A percentile compares a stretch with the other conserved stretches of the same genome.
Conservation (phyloP, 2,329 filamentous ascomycete genomes). For the Sphaceloma murrayae region DNA sequence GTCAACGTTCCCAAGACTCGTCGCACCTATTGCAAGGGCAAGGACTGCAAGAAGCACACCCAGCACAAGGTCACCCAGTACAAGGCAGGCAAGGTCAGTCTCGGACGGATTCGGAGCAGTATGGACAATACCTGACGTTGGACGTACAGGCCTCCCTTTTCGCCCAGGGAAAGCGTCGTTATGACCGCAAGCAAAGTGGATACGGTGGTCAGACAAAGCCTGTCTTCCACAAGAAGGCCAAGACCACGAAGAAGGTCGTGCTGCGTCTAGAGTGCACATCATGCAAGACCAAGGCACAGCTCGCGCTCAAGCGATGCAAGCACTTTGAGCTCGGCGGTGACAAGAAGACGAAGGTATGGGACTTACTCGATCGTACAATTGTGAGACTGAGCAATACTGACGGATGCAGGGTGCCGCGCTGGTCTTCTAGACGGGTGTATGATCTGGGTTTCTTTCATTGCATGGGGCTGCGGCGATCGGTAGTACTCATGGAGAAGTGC, state of each 20-base stretch:
- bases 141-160: constrained; percentile 89
- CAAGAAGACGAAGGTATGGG: constrained; percentile 99
- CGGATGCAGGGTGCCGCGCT: constrained; percentile 99
- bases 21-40: constrained; percentile 96
- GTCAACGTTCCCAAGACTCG: constrained; percentile 98
- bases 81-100: constrained; percentile 76
- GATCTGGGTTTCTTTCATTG: neutral
- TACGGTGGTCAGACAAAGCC: constrained; percentile 99
- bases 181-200: constrained; percentile 98
- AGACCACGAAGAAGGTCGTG: constrained; percentile 99
- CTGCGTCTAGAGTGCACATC: constrained; percentile 92
- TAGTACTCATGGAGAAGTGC: neutral
- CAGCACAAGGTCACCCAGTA: constrained; percentile 94
- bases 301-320: constrained; percentile 99
- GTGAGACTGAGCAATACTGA: too few species aligned
- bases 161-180: constrained; percentile 99
- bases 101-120: too few species aligned
- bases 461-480: neutral
- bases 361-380: too few species aligned
- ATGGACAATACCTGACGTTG: too few species aligned
- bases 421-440: constrained; percentile 73
- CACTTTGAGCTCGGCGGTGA: constrained; percentile 99
- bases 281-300: constrained; percentile 98
- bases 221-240: constrained; percentile 99
- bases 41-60: constrained; percentile 67